Base-by-base conservation (phyloP, 495 filamentous ascomycete species). In the Hyaloscypha finlandica region DNA sequence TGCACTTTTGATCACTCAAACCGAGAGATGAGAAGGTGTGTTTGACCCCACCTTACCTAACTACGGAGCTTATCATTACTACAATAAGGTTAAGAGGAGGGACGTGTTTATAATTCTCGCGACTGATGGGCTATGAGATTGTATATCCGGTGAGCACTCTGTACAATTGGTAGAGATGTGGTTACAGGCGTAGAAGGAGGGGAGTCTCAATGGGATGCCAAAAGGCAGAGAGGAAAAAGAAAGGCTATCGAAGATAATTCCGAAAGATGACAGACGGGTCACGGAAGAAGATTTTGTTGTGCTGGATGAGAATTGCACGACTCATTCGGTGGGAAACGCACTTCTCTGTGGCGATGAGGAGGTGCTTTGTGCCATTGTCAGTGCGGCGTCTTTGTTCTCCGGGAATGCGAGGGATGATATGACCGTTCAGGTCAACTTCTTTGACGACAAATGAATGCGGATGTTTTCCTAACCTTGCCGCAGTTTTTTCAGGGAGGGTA, bases 51-150 rank as follows among this genome's bases (percentile, higher is more conserved):
- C 89, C 88, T 1, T 91, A 90, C 74, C 72, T 90, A 39, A 90
- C 85, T 1, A 88, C 89, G 3, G 81, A 86, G 74, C 89, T 89
- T 1, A 84, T 84, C 6, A 80, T 91, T 45, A 86, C 82, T 0
- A 85, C 82, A 39, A 84, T 79, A 74, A 77, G 66, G 78, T 91
- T 31, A 73, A 85, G 32, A 69, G 78, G 0, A 73, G 70, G 0
- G 22, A n/a, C 6, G 83, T 84, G 20, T 90, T 91, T 67, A 57
- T 90, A 59, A 86, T 92, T 61, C 76, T 90, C 71, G 88, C 86
- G 20, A 83, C 81, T 4, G 88, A 90, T 67, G 88, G 88, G 5
- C 60, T 91, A 35, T 92, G 88, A 88, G 86, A 90, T 70, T 73
- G 74, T 48, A 76, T 90, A 39, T 79, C 82, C 9, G 87, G 73